These are phyloP conservation scores for Pseudogymnoascus sp. DNA, from an alignment of 2,329 filamentous ascomycete genomes.

Conservation along the genomic window DNA sequence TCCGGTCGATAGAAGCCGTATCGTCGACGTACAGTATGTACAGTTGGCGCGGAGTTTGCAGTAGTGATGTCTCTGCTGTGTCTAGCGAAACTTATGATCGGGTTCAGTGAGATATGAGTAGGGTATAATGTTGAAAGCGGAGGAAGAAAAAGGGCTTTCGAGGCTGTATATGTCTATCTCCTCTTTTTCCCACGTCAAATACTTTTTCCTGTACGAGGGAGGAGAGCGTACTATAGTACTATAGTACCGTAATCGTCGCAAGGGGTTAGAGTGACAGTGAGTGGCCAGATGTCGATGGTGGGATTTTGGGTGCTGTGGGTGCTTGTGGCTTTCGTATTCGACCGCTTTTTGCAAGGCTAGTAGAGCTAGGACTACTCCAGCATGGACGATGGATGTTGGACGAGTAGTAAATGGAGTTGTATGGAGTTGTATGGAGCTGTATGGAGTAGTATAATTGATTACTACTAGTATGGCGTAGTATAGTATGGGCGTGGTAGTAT, in stretches of 20 bases:
- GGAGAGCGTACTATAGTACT: too few relatives aligned
- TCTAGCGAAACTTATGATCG: neutral
- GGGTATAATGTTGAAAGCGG: neutral
- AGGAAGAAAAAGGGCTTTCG: neutral
- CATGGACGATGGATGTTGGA: neutral
- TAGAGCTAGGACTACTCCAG: neutral
- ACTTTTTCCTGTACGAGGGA: neutral
- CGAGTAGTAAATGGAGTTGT: neutral
- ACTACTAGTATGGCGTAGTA: neutral
- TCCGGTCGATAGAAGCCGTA: neutral
- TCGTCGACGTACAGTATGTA: neutral
- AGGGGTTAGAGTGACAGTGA: constrained; percentile 5
- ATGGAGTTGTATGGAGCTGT: neutral
- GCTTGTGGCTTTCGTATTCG: neutral
- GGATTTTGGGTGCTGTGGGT: neutral
- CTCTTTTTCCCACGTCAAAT: neutral
- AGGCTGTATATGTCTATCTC: neutral
- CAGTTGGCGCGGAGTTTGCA: neutral
- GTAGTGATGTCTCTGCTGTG: neutral
- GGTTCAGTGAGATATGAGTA: neutral
- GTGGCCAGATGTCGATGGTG: constrained; percentile 1
- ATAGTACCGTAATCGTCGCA: neutral
- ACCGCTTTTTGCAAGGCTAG: neutral
- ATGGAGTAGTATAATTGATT: too few relatives aligned
- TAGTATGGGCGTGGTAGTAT: neutral